phyloP scores from a whole-genome alignment of 441 rosid species.

The Biscutella auriculata region DNA sequence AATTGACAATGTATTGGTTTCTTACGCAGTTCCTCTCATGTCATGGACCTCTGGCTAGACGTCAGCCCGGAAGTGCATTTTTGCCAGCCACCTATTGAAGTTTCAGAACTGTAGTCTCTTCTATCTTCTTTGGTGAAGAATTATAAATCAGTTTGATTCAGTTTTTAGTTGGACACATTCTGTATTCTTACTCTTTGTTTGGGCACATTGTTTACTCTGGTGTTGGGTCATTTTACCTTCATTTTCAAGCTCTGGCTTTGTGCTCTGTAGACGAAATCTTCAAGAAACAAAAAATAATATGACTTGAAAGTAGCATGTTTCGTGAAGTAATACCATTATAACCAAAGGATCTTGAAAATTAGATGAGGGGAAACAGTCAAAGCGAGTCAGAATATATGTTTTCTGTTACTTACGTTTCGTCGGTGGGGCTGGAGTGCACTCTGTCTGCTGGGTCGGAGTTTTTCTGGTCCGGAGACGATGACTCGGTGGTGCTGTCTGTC shows the following conservation, averaged over 20 bases:
- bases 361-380: too few species aligned
- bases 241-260: background rate
- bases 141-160: conserved; percentile 5
- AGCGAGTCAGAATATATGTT: too few species aligned
- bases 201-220: background rate
- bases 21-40: conserved; percentile 50
- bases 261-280: background rate
- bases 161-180: conserved; percentile 5
- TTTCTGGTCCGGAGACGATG: too few species aligned
- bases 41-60: conserved; percentile 50
- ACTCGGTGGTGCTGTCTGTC: too few species aligned
- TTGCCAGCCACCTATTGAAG: conserved; percentile 29
- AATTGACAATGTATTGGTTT: background rate
- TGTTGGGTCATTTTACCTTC: background rate
- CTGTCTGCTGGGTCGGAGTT: too few species aligned
- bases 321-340: too few species aligned
- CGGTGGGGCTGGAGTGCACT: too few species aligned
- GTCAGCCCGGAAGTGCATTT: conserved; percentile 54
- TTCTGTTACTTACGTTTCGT: too few species aligned
- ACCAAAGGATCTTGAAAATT: too few species aligned
- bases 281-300: too few species aligned
- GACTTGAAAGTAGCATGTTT: too few species aligned
- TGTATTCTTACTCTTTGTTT: background rate
- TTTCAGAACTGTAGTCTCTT: background rate
- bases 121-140: background rate